phyloP scores from a whole-genome alignment of 805 yeast genomes.

The Yarrowia alimentaria region DNA sequence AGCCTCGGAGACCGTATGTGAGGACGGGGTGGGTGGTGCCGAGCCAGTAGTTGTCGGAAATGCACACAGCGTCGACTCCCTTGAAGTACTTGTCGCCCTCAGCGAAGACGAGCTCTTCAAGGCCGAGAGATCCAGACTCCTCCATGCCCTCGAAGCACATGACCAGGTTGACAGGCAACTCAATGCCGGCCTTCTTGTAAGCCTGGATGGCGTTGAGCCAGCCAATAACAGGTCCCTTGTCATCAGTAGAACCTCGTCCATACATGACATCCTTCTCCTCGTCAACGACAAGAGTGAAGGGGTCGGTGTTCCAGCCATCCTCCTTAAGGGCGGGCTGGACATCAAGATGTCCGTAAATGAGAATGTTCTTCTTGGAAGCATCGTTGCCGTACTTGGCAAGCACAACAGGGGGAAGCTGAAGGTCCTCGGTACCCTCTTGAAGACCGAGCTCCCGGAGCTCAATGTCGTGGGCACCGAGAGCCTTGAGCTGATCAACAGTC shows the following conservation, averaged over 20 bases:
- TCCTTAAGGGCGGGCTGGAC: slow-evolving; percentile 93
- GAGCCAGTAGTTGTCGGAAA: slow-evolving; percentile 97
- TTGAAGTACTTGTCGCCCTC: slow-evolving; percentile 82
- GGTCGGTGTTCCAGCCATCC: slow-evolving; percentile 96
- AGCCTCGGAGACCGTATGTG: slow-evolving; percentile 97
- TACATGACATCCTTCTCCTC: slow-evolving; percentile 67
- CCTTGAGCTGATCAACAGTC: slow-evolving; percentile 63
- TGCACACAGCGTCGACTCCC: slow-evolving; percentile 90
- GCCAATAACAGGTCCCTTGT: slow-evolving; percentile 96
- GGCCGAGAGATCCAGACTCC: slow-evolving; percentile 92
- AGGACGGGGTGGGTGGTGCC: slow-evolving; percentile 96
- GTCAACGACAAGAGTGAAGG: slow-evolving; percentile 64
- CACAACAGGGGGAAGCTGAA: slow-evolving; percentile 92
- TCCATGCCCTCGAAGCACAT: slow-evolving; percentile 99
- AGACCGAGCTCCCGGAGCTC: slow-evolving; percentile 78
- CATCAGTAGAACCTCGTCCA: slow-evolving; percentile 97
- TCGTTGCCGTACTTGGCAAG: slow-evolving; percentile 83
- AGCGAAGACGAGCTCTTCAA: slow-evolving; percentile 73
- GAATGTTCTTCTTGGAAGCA: slow-evolving; percentile 78
- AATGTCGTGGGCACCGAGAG: slow-evolving; percentile 78
- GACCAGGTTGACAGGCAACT: slow-evolving; percentile 88
- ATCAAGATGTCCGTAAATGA: slow-evolving; percentile 96
- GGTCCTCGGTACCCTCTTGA: slow-evolving; percentile 66
- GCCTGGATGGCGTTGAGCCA: slow-evolving; percentile 95
- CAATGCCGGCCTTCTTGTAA: slow-evolving; percentile 77